Conservation (phyloP, 768 basidiomycete genomes). For the Pleurotus tuoliensis region DNA sequence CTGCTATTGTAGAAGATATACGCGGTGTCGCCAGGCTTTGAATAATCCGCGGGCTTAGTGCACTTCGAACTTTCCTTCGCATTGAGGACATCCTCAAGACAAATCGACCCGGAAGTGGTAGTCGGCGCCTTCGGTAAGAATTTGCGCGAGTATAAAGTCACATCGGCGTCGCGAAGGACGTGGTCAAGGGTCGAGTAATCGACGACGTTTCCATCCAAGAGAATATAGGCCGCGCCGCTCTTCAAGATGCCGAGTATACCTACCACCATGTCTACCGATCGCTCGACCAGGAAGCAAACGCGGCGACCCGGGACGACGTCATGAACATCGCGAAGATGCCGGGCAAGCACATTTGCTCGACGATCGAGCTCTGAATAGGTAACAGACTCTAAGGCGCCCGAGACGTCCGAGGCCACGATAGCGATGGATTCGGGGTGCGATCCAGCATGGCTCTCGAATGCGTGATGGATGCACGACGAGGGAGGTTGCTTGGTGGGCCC, state of each 20-base stretch:
- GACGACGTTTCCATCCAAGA: constrained; percentile 42
- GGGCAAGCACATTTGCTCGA: constrained; percentile 28
- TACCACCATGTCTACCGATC: constrained; percentile 38
- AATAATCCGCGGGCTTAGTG: constrained; percentile 14
- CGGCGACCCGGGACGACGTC: constrained; percentile 37
- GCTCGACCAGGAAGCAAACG: constrained; percentile 40
- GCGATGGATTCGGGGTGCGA: constrained; percentile 20
- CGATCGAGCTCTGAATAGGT: constrained; percentile 27
- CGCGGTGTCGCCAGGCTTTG: constrained; percentile 21
- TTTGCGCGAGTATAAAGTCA: constrained; percentile 29
- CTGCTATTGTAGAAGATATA: constrained; percentile 42
- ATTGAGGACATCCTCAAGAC: not conserved
- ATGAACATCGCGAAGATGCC: constrained; percentile 26
- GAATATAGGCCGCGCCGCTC: constrained; percentile 43
- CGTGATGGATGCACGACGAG: constrained; percentile 17
- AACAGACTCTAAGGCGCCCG: constrained; percentile 7
- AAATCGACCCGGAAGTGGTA: not conserved
- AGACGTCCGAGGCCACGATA: constrained; percentile 13
- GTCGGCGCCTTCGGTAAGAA: not conserved
- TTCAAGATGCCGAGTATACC: constrained; percentile 43
- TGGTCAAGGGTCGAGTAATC: constrained; percentile 39
- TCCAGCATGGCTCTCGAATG: constrained; percentile 21
- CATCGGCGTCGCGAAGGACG: constrained; percentile 33
- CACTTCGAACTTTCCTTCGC: not conserved
- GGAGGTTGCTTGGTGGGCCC: not conserved